A percentile compares a stretch with the other conserved stretches of the same genome.
Evolutionary conservation across 2,329 filamentous ascomycete genomes (phyloP).

Genomic region (Alternaria sp.): DNA sequence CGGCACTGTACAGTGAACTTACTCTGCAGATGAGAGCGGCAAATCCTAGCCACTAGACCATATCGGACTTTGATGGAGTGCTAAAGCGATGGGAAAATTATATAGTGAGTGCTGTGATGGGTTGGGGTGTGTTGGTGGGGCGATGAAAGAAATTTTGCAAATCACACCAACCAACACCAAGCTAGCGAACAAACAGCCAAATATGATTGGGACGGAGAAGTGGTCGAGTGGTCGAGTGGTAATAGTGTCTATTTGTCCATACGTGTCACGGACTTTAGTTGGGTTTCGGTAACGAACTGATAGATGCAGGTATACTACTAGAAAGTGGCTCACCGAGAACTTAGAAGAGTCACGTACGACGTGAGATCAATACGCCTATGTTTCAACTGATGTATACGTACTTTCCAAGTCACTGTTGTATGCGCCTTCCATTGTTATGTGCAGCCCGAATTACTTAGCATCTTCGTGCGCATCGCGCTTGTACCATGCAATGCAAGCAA

Average conservation of each 20-base stretch:
- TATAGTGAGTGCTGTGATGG: neutral
- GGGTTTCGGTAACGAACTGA: neutral
- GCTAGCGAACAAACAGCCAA: neutral
- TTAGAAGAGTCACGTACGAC: neutral
- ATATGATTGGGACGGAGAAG: neutral
- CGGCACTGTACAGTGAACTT: conserved; percentile 20
- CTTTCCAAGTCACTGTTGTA: neutral
- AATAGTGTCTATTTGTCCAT: neutral
- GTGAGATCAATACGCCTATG: neutral
- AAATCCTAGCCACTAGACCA: conserved; percentile 31
- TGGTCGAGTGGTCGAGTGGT: neutral
- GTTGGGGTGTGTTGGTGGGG: neutral
- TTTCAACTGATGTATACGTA: neutral
- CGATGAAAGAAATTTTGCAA: neutral
- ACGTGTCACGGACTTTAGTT: neutral
- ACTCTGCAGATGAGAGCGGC: conserved; percentile 26
- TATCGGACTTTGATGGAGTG: conserved; percentile 22
- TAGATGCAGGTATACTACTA: neutral
- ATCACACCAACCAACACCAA: neutral
- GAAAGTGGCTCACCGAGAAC: neutral
- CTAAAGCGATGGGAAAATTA: neutral
- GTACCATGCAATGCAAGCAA: conserved; percentile 42
- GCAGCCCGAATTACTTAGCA: neutral
- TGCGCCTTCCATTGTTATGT: neutral
- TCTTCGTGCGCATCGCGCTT: conserved; percentile 21